phyloP scores from a whole-genome alignment of 192 early-diverging fungal genomes.

The Coemansia guatemalensis region DNA sequence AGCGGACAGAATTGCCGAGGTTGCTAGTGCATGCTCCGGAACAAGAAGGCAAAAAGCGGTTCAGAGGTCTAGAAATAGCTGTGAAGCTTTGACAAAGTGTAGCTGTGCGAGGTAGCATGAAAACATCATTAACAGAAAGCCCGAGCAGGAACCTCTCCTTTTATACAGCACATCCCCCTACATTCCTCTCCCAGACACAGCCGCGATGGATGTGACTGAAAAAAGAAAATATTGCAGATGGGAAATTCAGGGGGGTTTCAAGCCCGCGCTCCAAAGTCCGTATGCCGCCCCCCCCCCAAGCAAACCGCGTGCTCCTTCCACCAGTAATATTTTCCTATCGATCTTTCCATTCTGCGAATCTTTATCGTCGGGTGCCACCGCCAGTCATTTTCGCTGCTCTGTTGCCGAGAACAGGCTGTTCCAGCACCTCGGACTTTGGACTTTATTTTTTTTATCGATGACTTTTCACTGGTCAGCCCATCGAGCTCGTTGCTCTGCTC shows the following conservation, averaged over 20 bases:
- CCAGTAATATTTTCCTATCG: slow-evolving; percentile 6
- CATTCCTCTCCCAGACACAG: too few species aligned
- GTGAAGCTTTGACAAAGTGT: not conserved
- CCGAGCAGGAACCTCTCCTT: not conserved
- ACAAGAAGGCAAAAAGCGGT: not conserved
- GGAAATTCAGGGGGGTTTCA: slow-evolving; percentile 2
- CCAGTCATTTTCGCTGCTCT: too few species aligned
- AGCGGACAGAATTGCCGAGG: not conserved
- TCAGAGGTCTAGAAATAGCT: not conserved
- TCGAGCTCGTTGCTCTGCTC: not conserved
- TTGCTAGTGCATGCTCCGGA: not conserved
- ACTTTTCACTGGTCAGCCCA: not conserved
- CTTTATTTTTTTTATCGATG: slow-evolving; percentile 5
- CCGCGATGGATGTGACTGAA: too few species aligned
- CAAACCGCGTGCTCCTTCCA: not conserved
- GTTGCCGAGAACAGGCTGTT: not conserved
- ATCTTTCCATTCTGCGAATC: slow-evolving; percentile 11
- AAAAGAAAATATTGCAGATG: not conserved
- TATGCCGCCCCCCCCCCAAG: not conserved
- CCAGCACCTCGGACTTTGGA: slow-evolving; percentile 6
- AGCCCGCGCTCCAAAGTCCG: not conserved
- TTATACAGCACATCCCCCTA: not conserved
- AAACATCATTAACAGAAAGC: not conserved
- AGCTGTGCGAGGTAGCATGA: not conserved
- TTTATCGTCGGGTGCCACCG: not conserved